Conservation (phyloP, 768 basidiomycete genomes). For the Hydnomerulius pinastri region DNA sequence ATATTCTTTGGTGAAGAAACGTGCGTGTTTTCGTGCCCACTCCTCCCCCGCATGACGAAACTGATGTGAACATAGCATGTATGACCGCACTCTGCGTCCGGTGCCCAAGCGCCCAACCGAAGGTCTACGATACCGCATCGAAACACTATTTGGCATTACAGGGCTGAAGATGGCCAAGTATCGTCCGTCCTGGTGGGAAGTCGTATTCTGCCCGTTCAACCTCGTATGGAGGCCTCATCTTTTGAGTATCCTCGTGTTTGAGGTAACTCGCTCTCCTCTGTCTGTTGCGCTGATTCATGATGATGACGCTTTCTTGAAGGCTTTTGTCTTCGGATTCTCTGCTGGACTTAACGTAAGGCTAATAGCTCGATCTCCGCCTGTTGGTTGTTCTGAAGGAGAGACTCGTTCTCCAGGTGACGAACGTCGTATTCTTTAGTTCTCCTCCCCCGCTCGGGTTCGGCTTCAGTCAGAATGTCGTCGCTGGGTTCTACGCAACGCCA, state of each 20-base stretch:
- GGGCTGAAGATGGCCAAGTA: slow-evolving; percentile 44
- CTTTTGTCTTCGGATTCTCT: slow-evolving; percentile 43
- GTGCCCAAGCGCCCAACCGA: slow-evolving; percentile 27
- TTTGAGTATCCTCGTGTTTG: slow-evolving; percentile 35
- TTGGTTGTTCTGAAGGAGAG: not conserved
- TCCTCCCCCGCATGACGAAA: too few relatives aligned
- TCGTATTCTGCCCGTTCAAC: slow-evolving; percentile 30
- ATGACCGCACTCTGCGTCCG: slow-evolving; percentile 41
- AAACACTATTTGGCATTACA: slow-evolving; percentile 46
- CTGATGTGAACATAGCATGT: slow-evolving; percentile 29
- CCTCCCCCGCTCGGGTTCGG: slow-evolving; percentile 44
- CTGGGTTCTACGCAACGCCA: slow-evolving; percentile 39
- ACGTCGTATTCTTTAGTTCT: slow-evolving; percentile 46
- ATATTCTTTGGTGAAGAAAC: slow-evolving; percentile 46
- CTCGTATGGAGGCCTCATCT: slow-evolving; percentile 47
- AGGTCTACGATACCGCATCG: slow-evolving; percentile 38
- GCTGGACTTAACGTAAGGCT: slow-evolving; percentile 42
- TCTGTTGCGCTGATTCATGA: not conserved
- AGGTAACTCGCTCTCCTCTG: slow-evolving; percentile 18
- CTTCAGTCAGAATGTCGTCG: slow-evolving; percentile 38
- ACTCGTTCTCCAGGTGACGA: slow-evolving; percentile 39
- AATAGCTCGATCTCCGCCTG: too few relatives aligned
- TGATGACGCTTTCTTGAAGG: slow-evolving; percentile 22
- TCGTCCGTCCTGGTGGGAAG: slow-evolving; percentile 38
- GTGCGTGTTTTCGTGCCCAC: slow-evolving; percentile 26